Evolutionary conservation across 2,329 filamentous ascomycete species (phyloP), one percentile per base, ranked within the genome.

Genomic region (Epichloe glyceriae): DNA sequence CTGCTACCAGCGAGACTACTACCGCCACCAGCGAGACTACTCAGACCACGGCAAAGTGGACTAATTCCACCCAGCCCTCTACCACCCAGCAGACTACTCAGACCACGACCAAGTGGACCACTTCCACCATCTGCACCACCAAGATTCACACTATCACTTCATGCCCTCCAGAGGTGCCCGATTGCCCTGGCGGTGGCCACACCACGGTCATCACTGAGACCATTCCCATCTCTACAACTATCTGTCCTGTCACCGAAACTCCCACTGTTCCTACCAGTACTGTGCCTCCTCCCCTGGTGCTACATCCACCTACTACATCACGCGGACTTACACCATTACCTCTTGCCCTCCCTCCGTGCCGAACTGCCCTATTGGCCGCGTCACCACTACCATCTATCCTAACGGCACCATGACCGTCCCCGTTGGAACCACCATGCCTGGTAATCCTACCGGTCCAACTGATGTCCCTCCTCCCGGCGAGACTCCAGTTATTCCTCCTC

Each of bases 241-340:
- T 72, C 50, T 72, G 70, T 64, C 70, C 71, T 11, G 64, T 72
- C 47, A 63, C 61, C 17, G 49, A 49, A 49, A 47, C 54, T 43
- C 34, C 33, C 22, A 15, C 30, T 46, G 20, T 43, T 26, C 34
- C 52, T 10, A 49, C 26, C 50, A 40, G 41, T 26, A 11, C 15
- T n/a, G 6, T 40, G 15, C 19, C 48, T 19, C 34, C 41, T 7
- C 35, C 48, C 30, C 40, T 34, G 52, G 5, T 34, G 44, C 20
- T 3, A 53, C 48, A 17, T 47, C 52, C 35, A 64, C 61, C 33
- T 58, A 60, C 30, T 64, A 61, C 57, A 61, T 57, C 46, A 67
- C 65, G 39, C 61, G 61, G 56, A 62, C 58, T 34, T 64, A 61
- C 57, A 66, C 64, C 44, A 56, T 68, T 50, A 63, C 62, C 15